Evolutionary conservation across 768 basidiomycete species (phyloP).

Genomic region (Calocera viscosa): DNA sequence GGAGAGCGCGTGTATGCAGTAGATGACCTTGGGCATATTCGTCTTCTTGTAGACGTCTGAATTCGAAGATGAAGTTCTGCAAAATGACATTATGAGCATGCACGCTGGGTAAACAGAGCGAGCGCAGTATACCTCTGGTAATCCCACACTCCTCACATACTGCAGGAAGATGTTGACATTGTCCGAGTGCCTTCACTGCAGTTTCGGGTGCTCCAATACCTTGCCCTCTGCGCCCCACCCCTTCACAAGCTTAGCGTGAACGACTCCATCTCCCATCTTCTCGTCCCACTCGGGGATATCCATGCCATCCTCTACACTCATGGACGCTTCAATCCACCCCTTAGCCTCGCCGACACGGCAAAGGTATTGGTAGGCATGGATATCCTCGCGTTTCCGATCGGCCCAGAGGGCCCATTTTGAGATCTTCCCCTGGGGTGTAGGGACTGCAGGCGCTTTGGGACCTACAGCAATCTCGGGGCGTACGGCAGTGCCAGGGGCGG

Average conservation of each 20-base stretch:
- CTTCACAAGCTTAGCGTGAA: constrained; percentile 79
- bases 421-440: constrained; percentile 15
- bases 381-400: constrained; percentile 80
- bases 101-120: neutral
- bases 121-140: constrained; percentile 64
- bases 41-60: constrained; percentile 98
- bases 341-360: constrained; percentile 98
- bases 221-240: constrained; percentile 58
- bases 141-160: constrained; percentile 72
- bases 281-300: constrained; percentile 97
- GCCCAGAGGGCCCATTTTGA: constrained; percentile 50
- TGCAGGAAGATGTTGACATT: constrained; percentile 94
- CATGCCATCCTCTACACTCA: constrained; percentile 78
- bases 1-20: constrained; percentile 95
- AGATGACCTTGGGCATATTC: constrained; percentile 96
- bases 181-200: constrained; percentile 90
- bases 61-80: constrained; percentile 91
- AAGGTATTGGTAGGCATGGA: constrained; percentile 94
- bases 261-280: constrained; percentile 80
- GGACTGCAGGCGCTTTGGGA: constrained; percentile 21
- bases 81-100: neutral
- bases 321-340: constrained; percentile 92
- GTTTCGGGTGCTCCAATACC: constrained; percentile 57
- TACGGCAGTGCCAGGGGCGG: constrained; percentile 39
- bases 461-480: constrained; percentile 20